Conservation (phyloP, 768 basidiomycete species). For the Podaxis sp. region DNA sequence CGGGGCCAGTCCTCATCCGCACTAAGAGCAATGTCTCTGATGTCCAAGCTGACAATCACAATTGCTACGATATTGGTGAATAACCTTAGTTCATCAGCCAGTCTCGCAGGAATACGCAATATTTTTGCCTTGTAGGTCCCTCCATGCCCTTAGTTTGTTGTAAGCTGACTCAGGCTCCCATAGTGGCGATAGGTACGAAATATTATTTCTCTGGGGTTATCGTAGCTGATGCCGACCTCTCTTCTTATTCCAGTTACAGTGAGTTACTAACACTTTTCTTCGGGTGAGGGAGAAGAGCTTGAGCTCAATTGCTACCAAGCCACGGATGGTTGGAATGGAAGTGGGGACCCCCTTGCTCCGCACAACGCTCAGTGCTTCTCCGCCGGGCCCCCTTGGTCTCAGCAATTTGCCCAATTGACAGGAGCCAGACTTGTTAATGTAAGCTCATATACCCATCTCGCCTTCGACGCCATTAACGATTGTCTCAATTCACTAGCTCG, state of each 20-base stretch:
- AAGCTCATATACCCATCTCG: not conserved
- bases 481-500: slow-evolving; percentile 17
- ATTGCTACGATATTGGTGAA: not conserved
- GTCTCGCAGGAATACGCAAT: slow-evolving; percentile 1
- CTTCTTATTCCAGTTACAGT: slow-evolving; percentile 3
- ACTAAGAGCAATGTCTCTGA: not conserved
- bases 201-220: not conserved
- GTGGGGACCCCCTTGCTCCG: slow-evolving; percentile 20
- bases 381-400: slow-evolving; percentile 25
- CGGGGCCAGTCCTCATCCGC: not conserved
- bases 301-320: slow-evolving; percentile 8
- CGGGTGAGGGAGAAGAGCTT: not conserved
- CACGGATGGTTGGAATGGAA: slow-evolving; percentile 22
- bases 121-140: slow-evolving; percentile 6
- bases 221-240: not conserved
- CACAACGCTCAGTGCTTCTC: slow-evolving; percentile 20
- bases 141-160: not conserved
- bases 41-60: not conserved
- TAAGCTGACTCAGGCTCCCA: not conserved
- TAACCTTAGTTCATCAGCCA: not conserved
- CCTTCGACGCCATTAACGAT: not conserved
- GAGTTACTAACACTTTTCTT: not conserved
- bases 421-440: slow-evolving; percentile 21
- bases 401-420: slow-evolving; percentile 19
- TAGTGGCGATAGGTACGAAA: slow-evolving; percentile 11